A percentile compares a stretch with the other conserved stretches of the same genome.
phyloP scores from a whole-genome alignment of 805 yeast species.

The Starmerella tilneyi region DNA sequence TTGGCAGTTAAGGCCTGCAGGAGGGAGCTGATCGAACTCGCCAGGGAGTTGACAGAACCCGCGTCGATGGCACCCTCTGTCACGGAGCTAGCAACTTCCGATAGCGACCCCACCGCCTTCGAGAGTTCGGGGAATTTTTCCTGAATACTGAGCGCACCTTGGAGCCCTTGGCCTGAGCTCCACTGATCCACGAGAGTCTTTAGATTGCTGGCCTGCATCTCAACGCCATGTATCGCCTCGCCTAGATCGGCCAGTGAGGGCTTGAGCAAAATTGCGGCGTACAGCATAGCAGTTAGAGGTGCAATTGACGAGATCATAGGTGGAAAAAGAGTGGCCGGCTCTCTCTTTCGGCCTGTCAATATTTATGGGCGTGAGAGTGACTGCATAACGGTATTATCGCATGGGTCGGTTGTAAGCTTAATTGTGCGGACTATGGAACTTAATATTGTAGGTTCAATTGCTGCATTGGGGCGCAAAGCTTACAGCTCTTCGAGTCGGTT shows the following conservation, averaged over 20 bases:
- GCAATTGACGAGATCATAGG: too few species aligned
- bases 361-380: too few species aligned
- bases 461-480: too few species aligned
- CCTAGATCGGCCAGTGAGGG: constrained; percentile 6
- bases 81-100: constrained; percentile 11
- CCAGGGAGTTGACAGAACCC: constrained; percentile 10
- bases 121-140: constrained; percentile 12
- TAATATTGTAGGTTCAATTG: too few species aligned
- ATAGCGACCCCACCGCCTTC: constrained; percentile 8
- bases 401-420: too few species aligned
- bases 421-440: too few species aligned
- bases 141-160: constrained; percentile 21
- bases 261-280: neutral
- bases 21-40: constrained; percentile 12
- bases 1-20: constrained; percentile 21
- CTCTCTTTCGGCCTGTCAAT: too few species aligned
- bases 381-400: too few species aligned
- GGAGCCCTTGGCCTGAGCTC: constrained; percentile 16
- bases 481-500: too few species aligned
- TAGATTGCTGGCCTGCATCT: constrained; percentile 5
- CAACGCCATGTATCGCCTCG: constrained; percentile 6
- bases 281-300: neutral
- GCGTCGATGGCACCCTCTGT: constrained; percentile 15
- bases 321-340: too few species aligned
- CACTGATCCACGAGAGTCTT: constrained; percentile 12